Evolutionary conservation across 768 basidiomycete genomes (phyloP).

Genomic region (Leccinum boreale): DNA sequence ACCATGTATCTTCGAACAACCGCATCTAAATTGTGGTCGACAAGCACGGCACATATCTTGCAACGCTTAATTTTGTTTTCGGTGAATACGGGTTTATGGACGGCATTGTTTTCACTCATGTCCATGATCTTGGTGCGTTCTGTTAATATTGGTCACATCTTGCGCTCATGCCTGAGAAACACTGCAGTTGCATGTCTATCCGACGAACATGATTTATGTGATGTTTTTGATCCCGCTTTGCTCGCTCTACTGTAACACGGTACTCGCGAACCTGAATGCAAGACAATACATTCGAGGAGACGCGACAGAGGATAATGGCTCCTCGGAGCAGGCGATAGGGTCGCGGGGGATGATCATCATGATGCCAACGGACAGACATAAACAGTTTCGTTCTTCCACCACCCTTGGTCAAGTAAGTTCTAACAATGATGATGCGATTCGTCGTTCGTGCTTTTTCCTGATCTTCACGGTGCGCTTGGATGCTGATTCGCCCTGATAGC

Average conservation of each 20-base stretch:
- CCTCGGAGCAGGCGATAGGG: neutral
- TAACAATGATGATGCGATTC: neutral
- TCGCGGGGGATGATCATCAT: neutral
- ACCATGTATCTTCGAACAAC: neutral
- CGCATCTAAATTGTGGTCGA: neutral
- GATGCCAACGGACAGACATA: neutral
- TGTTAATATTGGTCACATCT: neutral
- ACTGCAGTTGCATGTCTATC: neutral
- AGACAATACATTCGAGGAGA: constrained; percentile 6
- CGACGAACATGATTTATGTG: neutral
- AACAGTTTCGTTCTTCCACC: neutral
- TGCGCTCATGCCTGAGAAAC: neutral
- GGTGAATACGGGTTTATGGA: constrained; percentile 37
- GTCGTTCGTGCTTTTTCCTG: neutral
- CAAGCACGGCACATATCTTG: constrained; percentile 8
- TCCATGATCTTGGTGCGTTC: constrained; percentile 14
- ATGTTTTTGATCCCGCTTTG: constrained; percentile 4
- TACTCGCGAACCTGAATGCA: constrained; percentile 17
- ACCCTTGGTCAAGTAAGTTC: neutral
- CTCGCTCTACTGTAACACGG: constrained; percentile 13
- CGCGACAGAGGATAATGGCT: neutral
- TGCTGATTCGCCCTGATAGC: neutral
- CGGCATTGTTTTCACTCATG: constrained; percentile 49
- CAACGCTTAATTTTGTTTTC: constrained; percentile 12
- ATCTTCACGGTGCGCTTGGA: neutral